Conservation (phyloP, 768 basidiomycete species). For the Infundibulicybe gibba region DNA sequence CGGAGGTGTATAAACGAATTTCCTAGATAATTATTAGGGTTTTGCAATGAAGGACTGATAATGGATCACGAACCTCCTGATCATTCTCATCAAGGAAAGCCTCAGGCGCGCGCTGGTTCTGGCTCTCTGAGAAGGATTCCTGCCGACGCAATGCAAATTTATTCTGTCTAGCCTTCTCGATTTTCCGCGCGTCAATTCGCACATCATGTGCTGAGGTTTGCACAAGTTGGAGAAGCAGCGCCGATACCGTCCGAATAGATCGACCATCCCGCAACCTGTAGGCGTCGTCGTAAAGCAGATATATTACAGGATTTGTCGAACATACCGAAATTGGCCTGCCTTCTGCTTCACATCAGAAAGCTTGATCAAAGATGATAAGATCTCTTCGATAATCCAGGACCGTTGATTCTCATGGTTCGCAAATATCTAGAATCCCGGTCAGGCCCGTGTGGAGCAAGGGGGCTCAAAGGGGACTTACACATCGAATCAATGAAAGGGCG, state of each 20-base stretch:
- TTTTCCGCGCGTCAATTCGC: conserved; percentile 58
- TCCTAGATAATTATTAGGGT: conserved; percentile 39
- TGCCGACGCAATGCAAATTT: conserved; percentile 58
- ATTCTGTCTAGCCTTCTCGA: conserved; percentile 62
- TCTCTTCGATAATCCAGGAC: conserved; percentile 98
- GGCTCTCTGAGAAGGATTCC: conserved; percentile 54
- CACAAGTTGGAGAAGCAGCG: conserved; percentile 90
- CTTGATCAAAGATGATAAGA: conserved; percentile 85
- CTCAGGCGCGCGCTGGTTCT: conserved; percentile 29
- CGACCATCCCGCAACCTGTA: conserved; percentile 84
- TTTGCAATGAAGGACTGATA: background rate
- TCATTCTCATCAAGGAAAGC: conserved; percentile 68
- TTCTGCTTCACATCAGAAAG: conserved; percentile 87
- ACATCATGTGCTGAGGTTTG: conserved; percentile 93
- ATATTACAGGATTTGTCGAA: conserved; percentile 2
- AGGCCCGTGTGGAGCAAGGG: background rate
- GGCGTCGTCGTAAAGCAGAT: conserved; percentile 1
- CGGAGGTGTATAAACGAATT: conserved; percentile 64
- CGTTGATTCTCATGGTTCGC: conserved; percentile 88
- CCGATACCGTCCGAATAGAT: conserved; percentile 91
- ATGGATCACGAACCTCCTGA: conserved; percentile 40
- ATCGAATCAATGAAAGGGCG: conserved; percentile 79
- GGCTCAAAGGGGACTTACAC: conserved; percentile 46
- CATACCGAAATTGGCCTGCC: conserved; percentile 84
- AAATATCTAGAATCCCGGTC: conserved; percentile 62